Base-by-base conservation (phyloP, 2,329 filamentous ascomycete species). In the Xylaria digitata region DNA sequence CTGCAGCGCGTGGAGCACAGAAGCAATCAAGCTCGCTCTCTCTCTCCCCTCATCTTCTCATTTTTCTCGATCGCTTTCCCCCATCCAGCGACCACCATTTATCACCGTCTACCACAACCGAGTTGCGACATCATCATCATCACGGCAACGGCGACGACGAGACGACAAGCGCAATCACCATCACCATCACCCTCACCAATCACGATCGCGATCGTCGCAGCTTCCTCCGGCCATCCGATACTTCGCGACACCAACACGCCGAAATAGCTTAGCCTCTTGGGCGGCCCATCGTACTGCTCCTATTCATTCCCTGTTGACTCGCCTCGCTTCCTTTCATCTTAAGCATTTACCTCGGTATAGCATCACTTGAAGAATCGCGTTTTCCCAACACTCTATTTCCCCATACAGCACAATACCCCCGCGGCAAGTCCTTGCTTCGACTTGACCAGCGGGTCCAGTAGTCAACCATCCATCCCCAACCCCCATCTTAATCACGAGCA, bases 381-480 rank as follows among this genome's bases (percentile, higher is more conserved):
- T 40, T 21, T 34, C 34, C 23, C 52, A 54, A n/a, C 26, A 26
- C 26, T 37, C 52, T 23, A 32, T 37, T 13, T 13, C 43, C 50
- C n/a, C 15, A 19, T 52, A 19, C 40, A 60, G 32, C 9, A 46
- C 19, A 32, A 63, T 54, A 59, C 61, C 60, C 63, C 63, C 63
- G 64, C 68, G 63, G 63, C 71, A 73, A 62, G 66, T 70, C 70
- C 67, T 45, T 65, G 50, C 67, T 65, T 66, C 63, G 66, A 61
- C 66, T 66, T 68, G 65, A 54, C 68, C 49, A 67, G 69, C 68
- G 68, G 73, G 71, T 66, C 58, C 23, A 66, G 65, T 69, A 71
- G 69, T 68, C 71, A 66, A 61, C 57, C 58, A 49, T 32, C 54
- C 19, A n/a, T 52, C 56, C 30, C 8, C 42, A 64, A 40, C n/a